Conservation (phyloP, 345 rosid species). For the Linum usitatissimum region DNA sequence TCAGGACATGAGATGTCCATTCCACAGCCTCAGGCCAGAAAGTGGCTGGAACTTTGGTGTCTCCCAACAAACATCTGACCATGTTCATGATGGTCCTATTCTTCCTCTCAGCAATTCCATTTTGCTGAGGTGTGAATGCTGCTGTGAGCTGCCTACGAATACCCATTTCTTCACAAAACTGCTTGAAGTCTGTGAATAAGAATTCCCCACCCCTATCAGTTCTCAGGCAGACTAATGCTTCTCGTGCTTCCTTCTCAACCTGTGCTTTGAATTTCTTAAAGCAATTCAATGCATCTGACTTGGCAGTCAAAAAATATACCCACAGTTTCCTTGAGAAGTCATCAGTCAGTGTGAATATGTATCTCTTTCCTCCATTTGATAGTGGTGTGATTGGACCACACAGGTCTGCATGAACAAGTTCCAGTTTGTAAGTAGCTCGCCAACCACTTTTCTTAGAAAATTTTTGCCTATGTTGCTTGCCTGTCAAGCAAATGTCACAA, state of each 20-base stretch:
- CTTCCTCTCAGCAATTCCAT: not conserved
- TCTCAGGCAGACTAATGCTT: not conserved
- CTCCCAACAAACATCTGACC: not conserved
- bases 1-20: not conserved
- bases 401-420: not conserved
- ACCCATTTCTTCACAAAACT: not conserved
- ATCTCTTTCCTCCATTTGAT: not conserved
- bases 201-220: not conserved
- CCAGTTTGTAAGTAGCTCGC: not conserved
- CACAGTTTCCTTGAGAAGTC: not conserved
- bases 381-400: not conserved
- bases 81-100: slow-evolving; percentile 1
- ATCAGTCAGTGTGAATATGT: not conserved
- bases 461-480: not conserved
- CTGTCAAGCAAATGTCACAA: not conserved
- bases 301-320: not conserved
- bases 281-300: not conserved
- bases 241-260: not conserved
- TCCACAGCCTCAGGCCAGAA: slow-evolving; percentile 1
- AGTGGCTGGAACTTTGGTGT: not conserved
- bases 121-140: not conserved
- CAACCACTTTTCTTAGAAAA: not conserved
- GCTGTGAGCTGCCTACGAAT: not conserved
- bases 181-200: not conserved
- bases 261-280: not conserved